Conservation (phyloP, 2,329 filamentous ascomycete species). For the Stagonosporopsis chrysanthemi region DNA sequence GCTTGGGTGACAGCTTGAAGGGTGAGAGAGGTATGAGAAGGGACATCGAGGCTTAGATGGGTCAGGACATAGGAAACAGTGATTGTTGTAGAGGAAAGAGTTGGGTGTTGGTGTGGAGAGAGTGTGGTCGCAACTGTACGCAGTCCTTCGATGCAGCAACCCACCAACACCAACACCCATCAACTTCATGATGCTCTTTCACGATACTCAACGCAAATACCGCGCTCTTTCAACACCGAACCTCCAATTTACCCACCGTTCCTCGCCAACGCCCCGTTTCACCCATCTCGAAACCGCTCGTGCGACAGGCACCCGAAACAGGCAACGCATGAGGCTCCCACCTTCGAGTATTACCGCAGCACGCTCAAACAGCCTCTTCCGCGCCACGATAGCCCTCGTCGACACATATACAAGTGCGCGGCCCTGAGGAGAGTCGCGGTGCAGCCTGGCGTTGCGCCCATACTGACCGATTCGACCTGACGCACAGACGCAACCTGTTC, state of each 20-base stretch:
- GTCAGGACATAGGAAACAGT: too few species aligned
- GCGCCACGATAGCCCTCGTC: constrained; percentile 2
- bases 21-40: background rate
- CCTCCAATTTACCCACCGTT: background rate
- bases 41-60: background rate
- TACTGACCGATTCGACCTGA: constrained; percentile 3
- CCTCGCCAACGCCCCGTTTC: constrained; percentile 12
- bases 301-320: constrained; percentile 20
- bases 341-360: constrained; percentile 8
- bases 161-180: background rate
- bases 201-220: background rate
- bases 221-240: background rate
- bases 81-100: background rate
- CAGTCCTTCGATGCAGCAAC: background rate
- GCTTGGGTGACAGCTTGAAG: background rate
- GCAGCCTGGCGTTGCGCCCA: constrained; percentile 2
- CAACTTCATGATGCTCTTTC: background rate
- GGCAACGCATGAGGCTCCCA: constrained; percentile 13
- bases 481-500: constrained; percentile 14
- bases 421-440: constrained; percentile 4
- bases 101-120: background rate
- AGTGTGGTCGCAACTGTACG: background rate
- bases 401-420: constrained; percentile 11
- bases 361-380: constrained; percentile 8
- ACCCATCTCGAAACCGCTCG: constrained; percentile 16